Base-by-base conservation (phyloP, 179 eudicot genomes). In the Sideroxylon spinosum region DNA sequence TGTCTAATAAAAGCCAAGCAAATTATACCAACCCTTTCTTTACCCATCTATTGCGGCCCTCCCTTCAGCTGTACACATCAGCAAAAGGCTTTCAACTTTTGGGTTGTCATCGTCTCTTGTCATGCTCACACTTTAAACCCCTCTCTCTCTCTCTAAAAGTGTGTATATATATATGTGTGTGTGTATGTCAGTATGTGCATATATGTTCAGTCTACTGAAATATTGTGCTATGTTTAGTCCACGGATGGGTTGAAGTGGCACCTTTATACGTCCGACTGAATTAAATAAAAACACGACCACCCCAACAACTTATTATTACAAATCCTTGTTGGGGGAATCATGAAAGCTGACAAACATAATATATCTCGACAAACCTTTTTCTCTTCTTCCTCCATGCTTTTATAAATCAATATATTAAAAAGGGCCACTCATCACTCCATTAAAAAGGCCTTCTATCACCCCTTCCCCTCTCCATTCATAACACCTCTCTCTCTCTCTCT, bases 301-400 rank as follows among this genome's bases (percentile, higher is more conserved):
- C 14, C 82, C 82, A 75, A 70, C 82, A 71, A 75, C 67, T 75
- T 65, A 79, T 82, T 69, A 79, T 79, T 82, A 62, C 76, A 69
- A 66, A 71, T 60, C 77, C 82, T 76, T 79, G 80, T 55, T 69
- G 76, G 37, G 72, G 63, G 66, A 70, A 82, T 79, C 78, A 79
- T 75, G 77, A 76, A 79, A 82, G 82, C 85, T 71, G 78, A 63
- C 85, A 82, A 82, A 79, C 78, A 82, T 69, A 71, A 82, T 78
- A 79, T 74, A 62, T 62, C 77, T 79, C 16, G 29, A 68, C 9
- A 44, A 72, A 12, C 60, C 46, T 50, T 44, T 44, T 71, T 70
- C 57, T 46, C 44, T 71, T 28, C 46, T 28, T 52, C 68, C 57
- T 14, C 13, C 57, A 9, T 37, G 48, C 9, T 32, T 28, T 59